Evolutionary conservation across 2,329 filamentous ascomycete genomes (phyloP).

Genomic region (Colletotrichum sp.): DNA sequence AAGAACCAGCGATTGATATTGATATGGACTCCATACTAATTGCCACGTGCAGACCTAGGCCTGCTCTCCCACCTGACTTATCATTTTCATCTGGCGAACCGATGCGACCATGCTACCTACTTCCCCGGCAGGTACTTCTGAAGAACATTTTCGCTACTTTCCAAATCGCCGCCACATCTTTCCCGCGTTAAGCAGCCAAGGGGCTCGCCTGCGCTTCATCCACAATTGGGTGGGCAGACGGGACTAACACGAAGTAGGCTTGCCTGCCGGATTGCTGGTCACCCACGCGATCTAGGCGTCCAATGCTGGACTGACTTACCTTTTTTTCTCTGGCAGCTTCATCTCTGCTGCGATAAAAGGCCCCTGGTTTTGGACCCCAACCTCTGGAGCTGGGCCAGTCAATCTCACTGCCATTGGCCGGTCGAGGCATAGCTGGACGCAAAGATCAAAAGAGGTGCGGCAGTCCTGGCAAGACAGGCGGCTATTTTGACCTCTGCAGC

Average conservation of each 20-base stretch:
- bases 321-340: not conserved
- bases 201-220: not conserved
- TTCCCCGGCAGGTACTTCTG: not conserved
- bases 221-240: not conserved
- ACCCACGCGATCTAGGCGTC: not conserved
- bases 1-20: not conserved
- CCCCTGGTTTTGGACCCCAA: not conserved
- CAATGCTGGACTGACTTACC: not conserved
- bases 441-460: not conserved
- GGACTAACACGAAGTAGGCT: not conserved
- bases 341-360: not conserved
- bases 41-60: not conserved
- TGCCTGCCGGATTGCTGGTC: not conserved
- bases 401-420: not conserved
- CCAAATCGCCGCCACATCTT: not conserved
- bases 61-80: not conserved
- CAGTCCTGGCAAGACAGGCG: not conserved
- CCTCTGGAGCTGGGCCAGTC: not conserved
- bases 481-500: not conserved
- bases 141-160: not conserved
- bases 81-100: not conserved
- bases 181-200: not conserved
- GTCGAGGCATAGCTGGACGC: slow-evolving; percentile 4
- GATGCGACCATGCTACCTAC: not conserved
- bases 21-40: not conserved